Base-by-base conservation (phyloP, 768 basidiomycete genomes). In the Auriscalpium microsporum region DNA sequence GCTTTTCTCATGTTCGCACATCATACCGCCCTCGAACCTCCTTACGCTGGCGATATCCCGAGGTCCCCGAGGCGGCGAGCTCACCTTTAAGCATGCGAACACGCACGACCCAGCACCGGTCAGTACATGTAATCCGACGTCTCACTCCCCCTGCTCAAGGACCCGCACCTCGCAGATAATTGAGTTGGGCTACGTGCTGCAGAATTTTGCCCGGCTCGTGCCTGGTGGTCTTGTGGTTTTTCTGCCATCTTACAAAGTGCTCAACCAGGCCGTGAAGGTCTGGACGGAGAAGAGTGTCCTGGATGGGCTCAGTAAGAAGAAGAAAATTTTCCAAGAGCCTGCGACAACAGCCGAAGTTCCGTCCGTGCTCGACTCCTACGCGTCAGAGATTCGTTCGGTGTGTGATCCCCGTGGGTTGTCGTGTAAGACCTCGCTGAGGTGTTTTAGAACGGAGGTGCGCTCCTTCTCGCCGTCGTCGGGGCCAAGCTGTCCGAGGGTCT, bases 401-500 rank as follows among this genome's bases (percentile, higher is more conserved):
- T 1, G 58, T 56, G 13, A 17, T 4, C 16, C 4, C 42, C 0
- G 21, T 28, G 19, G 17, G n/a, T 21, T 11, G 38, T 21, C 13
- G 38, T 13, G 5, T n/a, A 49, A 11, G 37, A 34, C 46, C 10
- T 46, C 19, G n/a, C 28, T 7, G 23, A n/a, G 11, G 8, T 51
- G 11, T 16, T 8, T 23, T 6, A 37, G 64, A 69, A 58, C 58
- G 53, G 69, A 0, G 93, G 93, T 14, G 90, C 91, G 3, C 68
- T 99, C 40, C 73, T 99, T 5, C 86, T 98, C 54, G 95, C 96
- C 2, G 96, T 98, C 10, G 86, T 98, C 28, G 94, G 94, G 16
- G 95, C 94, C 28, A 98, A 97, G 67, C 78, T 99, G n/a, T 94
- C 92, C 0, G 96, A 99, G 71, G 95, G 94, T 8, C 75, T 82